Conservation (phyloP, 805 yeast genomes). For the Saturnispora halmiae region DNA sequence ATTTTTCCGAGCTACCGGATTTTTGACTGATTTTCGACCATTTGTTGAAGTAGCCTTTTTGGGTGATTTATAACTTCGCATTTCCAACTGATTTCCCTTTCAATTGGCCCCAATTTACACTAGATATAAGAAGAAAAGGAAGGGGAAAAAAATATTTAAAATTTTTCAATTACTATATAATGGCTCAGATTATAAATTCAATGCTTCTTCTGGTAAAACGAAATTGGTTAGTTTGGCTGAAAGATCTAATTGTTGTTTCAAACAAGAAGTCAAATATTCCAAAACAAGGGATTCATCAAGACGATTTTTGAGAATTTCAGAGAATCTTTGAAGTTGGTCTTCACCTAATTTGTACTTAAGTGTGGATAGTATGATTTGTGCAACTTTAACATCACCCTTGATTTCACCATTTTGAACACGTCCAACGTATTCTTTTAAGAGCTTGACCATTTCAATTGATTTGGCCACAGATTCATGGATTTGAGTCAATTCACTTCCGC, state of each 20-base stretch:
- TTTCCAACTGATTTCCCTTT: neutral
- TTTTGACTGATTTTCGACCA: neutral
- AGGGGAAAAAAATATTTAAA: neutral
- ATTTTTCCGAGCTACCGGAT: slow-evolving; percentile 1
- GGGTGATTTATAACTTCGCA: slow-evolving; percentile 3
- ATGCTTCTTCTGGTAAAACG: slow-evolving; percentile 29
- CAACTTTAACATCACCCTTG: slow-evolving; percentile 48
- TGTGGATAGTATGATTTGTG: slow-evolving; percentile 53
- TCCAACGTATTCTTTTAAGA: slow-evolving; percentile 40
- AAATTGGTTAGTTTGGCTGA: slow-evolving; percentile 63
- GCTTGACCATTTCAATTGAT: slow-evolving; percentile 39
- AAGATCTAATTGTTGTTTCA: slow-evolving; percentile 75
- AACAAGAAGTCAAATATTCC: slow-evolving; percentile 72
- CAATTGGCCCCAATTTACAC: neutral
- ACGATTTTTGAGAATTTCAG: slow-evolving; percentile 56
- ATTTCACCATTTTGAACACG: slow-evolving; percentile 35
- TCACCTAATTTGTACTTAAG: slow-evolving; percentile 46
- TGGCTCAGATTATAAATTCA: slow-evolving; percentile 15
- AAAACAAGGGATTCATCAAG: slow-evolving; percentile 74
- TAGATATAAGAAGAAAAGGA: neutral
- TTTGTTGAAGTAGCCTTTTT: slow-evolving; percentile 1
- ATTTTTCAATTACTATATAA: neutral
- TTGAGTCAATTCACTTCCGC: slow-evolving; percentile 37
- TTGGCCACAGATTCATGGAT: slow-evolving; percentile 38
- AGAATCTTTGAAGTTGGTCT: slow-evolving; percentile 42